Percentiles rank a stretch among this genome's conserved stretches.
Conservation (phyloP, 352 stramenopile species). For the Pythium folliculosum region DNA sequence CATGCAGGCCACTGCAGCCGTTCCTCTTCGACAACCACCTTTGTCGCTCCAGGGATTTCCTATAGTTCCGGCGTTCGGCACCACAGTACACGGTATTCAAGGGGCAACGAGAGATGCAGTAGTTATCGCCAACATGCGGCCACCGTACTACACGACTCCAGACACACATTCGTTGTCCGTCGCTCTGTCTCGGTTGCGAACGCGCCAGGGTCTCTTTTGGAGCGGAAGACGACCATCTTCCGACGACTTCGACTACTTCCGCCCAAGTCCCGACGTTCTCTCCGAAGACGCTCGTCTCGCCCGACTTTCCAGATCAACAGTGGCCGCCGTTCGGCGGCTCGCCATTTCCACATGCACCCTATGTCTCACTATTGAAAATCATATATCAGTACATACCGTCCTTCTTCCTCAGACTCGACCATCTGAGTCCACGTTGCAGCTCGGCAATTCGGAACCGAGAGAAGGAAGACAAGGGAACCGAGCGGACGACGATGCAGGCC, state of each 20-base stretch:
- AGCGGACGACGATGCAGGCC: slow-evolving; percentile 37
- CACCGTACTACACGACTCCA: neutral
- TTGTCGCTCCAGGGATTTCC: neutral
- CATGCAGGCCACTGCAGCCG: neutral
- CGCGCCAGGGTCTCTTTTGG: neutral
- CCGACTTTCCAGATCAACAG: no score
- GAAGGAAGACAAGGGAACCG: neutral
- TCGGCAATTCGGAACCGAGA: neutral
- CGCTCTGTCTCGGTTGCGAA: neutral
- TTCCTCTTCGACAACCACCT: neutral
- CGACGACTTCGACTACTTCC: neutral
- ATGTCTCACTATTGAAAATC: no score
- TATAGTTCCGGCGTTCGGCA: neutral
- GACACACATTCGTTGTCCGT: neutral
- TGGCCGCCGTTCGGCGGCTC: no score
- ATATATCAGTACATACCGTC: neutral
- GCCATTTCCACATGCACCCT: no score
- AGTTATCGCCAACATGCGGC: neutral
- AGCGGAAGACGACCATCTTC: neutral
- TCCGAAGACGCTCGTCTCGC: neutral
- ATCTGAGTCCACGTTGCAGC: slow-evolving; percentile 1
- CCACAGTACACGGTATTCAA: neutral
- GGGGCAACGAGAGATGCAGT: neutral
- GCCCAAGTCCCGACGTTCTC: neutral
- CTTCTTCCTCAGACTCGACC: neutral